These are phyloP conservation scores for Coix lacrymajobi DNA, from an alignment of 176 grass and related monocot species.

Conservation along the genomic window DNA sequence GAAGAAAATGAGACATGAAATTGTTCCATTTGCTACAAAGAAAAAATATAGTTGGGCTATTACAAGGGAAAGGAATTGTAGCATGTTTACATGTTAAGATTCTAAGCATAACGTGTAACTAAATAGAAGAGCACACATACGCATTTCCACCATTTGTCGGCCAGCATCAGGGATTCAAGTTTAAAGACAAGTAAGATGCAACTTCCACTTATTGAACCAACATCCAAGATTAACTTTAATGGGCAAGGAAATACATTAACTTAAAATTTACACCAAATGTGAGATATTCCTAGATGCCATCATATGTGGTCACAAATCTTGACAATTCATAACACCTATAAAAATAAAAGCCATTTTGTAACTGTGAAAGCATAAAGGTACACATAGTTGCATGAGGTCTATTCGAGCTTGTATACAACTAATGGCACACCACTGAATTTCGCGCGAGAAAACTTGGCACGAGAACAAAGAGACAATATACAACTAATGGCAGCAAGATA, in stretches of 20 bases:
- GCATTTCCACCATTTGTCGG: background rate
- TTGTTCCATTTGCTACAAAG: background rate
- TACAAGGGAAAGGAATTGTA: background rate
- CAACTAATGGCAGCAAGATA: background rate
- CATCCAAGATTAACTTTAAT: background rate
- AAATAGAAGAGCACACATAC: background rate
- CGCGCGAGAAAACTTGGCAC: background rate
- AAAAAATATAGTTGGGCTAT: background rate
- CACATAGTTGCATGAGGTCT: background rate
- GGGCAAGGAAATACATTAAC: background rate
- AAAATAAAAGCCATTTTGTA: background rate
- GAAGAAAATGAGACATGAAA: background rate
- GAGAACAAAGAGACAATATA: background rate
- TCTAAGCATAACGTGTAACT: background rate
- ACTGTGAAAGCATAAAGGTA: background rate
- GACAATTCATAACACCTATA: background rate
- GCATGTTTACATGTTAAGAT: background rate
- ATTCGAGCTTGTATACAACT: too few relatives aligned
- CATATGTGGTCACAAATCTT: background rate
- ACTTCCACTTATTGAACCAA: background rate
- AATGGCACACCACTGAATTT: background rate
- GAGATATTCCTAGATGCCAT: background rate
- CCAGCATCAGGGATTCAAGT: background rate
- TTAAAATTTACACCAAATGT: background rate
- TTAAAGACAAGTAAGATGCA: background rate